Evolutionary conservation across 2,329 filamentous ascomycete genomes (phyloP), one percentile per base, ranked within the genome.

Genomic region (Ophiostoma sp.): DNA sequence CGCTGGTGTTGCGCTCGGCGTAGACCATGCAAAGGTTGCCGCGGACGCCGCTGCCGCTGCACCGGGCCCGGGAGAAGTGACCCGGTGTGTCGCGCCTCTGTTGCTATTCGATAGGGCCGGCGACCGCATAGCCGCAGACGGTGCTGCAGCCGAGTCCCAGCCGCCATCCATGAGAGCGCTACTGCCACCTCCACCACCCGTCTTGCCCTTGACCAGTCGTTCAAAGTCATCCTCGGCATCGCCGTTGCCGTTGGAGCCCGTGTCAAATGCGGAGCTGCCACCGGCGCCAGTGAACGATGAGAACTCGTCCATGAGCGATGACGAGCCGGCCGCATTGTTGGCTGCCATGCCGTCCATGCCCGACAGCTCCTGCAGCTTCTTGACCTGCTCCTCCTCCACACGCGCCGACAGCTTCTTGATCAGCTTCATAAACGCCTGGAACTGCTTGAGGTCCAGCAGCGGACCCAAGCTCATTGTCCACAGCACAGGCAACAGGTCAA

Each of bases 381-480:
- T 89, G 7, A 86, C 90, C 76, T 98, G 95, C 77, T 98, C 95
- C 23, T 90, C 87, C 77, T 99, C 94, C 44, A 99, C 91, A 70
- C 89, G 88, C 23, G 85, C 81, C 0, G 93, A 96, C 4, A 97
- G 81, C 0, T 81, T 85, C 78, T 92, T 96, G 79, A 98, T 96
- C 65, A 97, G 83, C 4, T 88, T 83, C 93, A 98, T 97, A 78
- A 96, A 98, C 0, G 86, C 83, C 77, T 93, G 90, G 77, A 99
- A 99, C 77, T 94, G 94, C 72, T 90, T 85, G 8, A 98, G 83
- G 75, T 97, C 90, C 5, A 99, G 86, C 39, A 99, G 81, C 0
- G 95, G 95, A 0, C 95, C 95, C 3, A 99, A 83, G 76, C 90
- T 93, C 87, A 98, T 97, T 74, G 81, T 87, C 95, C 95, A 99